phyloP scores from a whole-genome alignment of 441 rosid species.

The Erodium texanum region DNA sequence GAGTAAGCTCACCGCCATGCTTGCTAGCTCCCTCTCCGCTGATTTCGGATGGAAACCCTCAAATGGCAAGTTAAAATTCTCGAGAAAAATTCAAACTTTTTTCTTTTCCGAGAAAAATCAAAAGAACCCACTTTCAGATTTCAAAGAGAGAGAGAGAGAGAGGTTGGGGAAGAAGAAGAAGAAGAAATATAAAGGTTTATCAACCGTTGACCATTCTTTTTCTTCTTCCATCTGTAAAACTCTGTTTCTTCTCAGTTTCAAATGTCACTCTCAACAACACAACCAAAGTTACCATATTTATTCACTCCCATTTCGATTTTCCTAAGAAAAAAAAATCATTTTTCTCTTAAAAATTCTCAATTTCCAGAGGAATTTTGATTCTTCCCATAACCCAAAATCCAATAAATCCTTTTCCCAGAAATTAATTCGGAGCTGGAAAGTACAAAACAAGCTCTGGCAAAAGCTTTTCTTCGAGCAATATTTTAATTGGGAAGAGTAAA shows the following conservation, averaged over 20 bases:
- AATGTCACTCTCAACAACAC: constrained; percentile 12
- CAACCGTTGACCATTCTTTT: constrained; percentile 41
- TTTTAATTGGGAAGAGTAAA: not conserved
- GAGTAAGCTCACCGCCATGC: constrained; percentile 39
- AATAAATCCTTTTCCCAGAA: too few species aligned
- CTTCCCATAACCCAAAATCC: not conserved
- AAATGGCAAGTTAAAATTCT: constrained; percentile 11
- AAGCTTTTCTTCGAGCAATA: not conserved
- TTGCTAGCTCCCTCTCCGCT: constrained; percentile 17
- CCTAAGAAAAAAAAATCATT: too few species aligned
- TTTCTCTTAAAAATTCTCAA: not conserved
- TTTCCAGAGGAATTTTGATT: not conserved
- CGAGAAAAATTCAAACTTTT: constrained; percentile 5
- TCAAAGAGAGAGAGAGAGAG: not conserved
- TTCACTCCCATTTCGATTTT: not conserved
- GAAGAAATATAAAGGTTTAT: constrained; percentile 23
- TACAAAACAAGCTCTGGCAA: too few species aligned
- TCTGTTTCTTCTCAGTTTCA: constrained; percentile 19
- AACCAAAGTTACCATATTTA: not conserved
- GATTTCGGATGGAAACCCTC: constrained; percentile 13
- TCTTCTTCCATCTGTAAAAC: constrained; percentile 12
- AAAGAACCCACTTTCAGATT: constrained; percentile 5
- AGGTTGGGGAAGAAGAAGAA: not conserved
- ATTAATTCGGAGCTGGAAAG: not conserved
- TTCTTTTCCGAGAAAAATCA: not conserved